Evolutionary conservation across 2,329 filamentous ascomycete genomes (phyloP).

Genomic region (Pseudogymnoascus verrucosus): DNA sequence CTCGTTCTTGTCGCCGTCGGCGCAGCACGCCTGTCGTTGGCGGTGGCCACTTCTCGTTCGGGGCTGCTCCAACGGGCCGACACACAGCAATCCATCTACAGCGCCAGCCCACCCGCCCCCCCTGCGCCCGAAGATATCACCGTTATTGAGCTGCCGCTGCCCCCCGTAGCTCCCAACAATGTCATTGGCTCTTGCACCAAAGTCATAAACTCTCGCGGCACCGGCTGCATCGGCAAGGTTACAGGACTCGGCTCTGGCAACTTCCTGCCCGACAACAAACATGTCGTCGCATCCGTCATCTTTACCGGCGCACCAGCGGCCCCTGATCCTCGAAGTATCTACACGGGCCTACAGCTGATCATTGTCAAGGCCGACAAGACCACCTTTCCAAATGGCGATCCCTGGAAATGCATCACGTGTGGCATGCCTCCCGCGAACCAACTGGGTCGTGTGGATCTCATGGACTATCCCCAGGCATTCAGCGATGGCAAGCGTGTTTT

Average conservation of each 20-base stretch:
- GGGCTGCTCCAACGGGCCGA: background rate
- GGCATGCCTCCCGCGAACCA: constrained; percentile 31
- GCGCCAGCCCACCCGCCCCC: constrained; percentile 11
- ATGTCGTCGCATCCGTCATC: constrained; percentile 33
- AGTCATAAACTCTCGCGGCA: constrained; percentile 29
- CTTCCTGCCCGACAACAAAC: constrained; percentile 37
- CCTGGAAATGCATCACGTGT: constrained; percentile 42
- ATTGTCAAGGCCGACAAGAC: constrained; percentile 35
- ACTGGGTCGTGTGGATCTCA: constrained; percentile 15
- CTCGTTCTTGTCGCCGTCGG: background rate
- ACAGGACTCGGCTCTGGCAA: constrained; percentile 22
- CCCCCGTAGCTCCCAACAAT: constrained; percentile 27
- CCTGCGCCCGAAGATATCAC: constrained; percentile 29
- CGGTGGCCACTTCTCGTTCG: background rate
- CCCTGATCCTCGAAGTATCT: constrained; percentile 35
- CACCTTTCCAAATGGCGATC: constrained; percentile 35
- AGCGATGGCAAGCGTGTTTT: constrained; percentile 32
- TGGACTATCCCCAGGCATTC: constrained; percentile 38
- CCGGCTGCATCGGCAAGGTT: constrained; percentile 30
- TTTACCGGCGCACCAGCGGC: constrained; percentile 36
- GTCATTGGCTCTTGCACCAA: constrained; percentile 27
- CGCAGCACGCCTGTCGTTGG: background rate
- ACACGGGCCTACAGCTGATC: constrained; percentile 34
- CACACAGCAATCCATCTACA: background rate
- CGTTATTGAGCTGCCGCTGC: constrained; percentile 31